Base-by-base conservation (phyloP, 192 early-diverging fungal genomes). In the Backusella australiensis region DNA sequence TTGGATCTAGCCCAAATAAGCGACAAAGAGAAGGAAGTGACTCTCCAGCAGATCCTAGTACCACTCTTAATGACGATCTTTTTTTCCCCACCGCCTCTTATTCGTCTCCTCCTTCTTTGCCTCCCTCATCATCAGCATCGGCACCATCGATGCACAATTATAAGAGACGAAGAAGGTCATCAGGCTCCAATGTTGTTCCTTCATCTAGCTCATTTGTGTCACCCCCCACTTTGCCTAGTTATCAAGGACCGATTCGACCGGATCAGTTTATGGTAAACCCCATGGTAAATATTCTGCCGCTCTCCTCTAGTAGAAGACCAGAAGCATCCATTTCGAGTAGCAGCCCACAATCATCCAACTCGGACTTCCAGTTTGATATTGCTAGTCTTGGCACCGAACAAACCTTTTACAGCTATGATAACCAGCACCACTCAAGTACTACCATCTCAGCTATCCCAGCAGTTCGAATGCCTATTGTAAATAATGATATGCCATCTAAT, bases 321-420 rank as follows among this genome's bases (percentile, higher is more conserved):
- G 35, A 69, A 4, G 9, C 15, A 39, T 39, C 36, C 7, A 38
- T 38, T 39, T 14, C 36, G 2, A 23, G n/a, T 6, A 41, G 38
- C 12, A 69, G 34, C 8, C 67, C 34, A 19, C 35, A 36, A 69
- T 39, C 68, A 9, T 21, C 21, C 9, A 38, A 11, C 38, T 35
- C 38, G 9, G 35, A 35, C 19, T 39, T 35, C 21, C 68, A 69
- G n/a, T 69, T 69, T 69, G 35, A 69, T 69, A 69, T 38, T 69
- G 38, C 68, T 69, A 35, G n/a, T 14, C 38, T 69, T 69, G 36
- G 68, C 21, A 11, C n/a, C 11, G 68, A 69, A 41, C 68, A 69
- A 12, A 69, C 35, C 6, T 69, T 39, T 38, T 69, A 69, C 21
- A 69, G 23, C 23, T 63, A 29, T 32, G 56, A 63, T 63, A 26